These are phyloP conservation scores for Fremontodendron californicum DNA, from an alignment of 345 rosid genomes.

Conservation along the genomic window DNA sequence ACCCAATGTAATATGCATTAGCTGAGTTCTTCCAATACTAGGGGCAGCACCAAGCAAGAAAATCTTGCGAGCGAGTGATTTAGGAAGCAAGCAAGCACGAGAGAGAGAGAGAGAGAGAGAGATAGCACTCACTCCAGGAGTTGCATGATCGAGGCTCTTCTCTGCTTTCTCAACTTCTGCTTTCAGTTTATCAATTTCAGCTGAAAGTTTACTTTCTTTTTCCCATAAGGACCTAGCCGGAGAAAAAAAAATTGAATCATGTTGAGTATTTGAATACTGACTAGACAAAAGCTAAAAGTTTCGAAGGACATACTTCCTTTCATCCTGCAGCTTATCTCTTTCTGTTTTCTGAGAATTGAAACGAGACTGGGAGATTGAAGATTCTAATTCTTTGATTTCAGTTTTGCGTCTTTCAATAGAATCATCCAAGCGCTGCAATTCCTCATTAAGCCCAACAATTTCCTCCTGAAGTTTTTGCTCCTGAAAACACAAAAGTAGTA, in stretches of 20 bases:
- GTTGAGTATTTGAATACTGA: background rate
- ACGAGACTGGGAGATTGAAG: slow-evolving; percentile 53
- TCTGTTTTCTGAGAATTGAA: slow-evolving; percentile 48
- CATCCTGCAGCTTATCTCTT: slow-evolving; percentile 82
- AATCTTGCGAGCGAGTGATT: background rate
- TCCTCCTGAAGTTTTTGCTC: slow-evolving; percentile 78
- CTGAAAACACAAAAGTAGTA: slow-evolving; percentile 29
- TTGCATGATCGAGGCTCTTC: slow-evolving; percentile 96
- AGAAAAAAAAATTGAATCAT: slow-evolving; percentile 13
- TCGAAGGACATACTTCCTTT: slow-evolving; percentile 65
- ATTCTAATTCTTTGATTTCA: slow-evolving; percentile 51
- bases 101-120: slow-evolving; percentile 7
- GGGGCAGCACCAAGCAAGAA: background rate
- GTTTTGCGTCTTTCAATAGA: slow-evolving; percentile 49
- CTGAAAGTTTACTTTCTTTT: slow-evolving; percentile 75
- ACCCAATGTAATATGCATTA: background rate
- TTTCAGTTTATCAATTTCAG: slow-evolving; percentile 82
- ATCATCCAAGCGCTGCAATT: slow-evolving; percentile 49
- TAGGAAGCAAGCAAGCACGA: background rate
- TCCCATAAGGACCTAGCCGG: slow-evolving; percentile 72
- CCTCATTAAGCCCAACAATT: slow-evolving; percentile 53
- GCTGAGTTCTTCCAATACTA: background rate
- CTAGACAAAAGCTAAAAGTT: slow-evolving; percentile 16
- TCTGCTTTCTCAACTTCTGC: slow-evolving; percentile 87
- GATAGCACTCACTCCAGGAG: slow-evolving; percentile 84